Evolutionary conservation across 768 basidiomycete species (phyloP).

Genomic region (Amyloporia xantha): DNA sequence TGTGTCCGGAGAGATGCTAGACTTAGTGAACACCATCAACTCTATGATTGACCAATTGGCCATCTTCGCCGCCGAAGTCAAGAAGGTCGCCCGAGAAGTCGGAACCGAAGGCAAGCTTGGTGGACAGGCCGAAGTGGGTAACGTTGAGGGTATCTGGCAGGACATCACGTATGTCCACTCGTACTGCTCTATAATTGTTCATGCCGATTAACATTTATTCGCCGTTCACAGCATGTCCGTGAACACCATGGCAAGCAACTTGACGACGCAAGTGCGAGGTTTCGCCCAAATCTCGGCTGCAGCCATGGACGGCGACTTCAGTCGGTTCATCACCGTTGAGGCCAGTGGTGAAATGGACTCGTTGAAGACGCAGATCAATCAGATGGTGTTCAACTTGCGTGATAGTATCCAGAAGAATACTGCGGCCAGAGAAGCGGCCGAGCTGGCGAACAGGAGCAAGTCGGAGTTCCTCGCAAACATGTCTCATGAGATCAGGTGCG

Average conservation of each 20-base stretch:
- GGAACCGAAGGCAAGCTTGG: conserved; percentile 98
- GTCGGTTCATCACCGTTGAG: conserved; percentile 98
- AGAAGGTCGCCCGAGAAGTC: conserved; percentile 95
- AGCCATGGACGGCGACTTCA: conserved; percentile 98
- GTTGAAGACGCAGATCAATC: conserved; percentile 96
- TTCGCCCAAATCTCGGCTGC: conserved; percentile 99
- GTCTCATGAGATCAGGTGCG: conserved; percentile 91
- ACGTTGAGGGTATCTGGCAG: conserved; percentile 97
- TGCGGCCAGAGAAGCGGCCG: conserved; percentile 92
- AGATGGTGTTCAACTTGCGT: conserved; percentile 97
- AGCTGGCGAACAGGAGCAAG: conserved; percentile 95
- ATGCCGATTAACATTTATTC: background rate
- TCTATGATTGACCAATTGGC: conserved; percentile 69
- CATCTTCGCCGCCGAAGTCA: conserved; percentile 74
- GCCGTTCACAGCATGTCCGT: conserved; percentile 66
- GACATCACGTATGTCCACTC: conserved; percentile 79
- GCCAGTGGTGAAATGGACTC: conserved; percentile 99
- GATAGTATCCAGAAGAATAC: conserved; percentile 99
- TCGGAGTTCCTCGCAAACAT: conserved; percentile 99
- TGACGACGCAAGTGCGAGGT: conserved; percentile 97
- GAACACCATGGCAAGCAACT: conserved; percentile 94
- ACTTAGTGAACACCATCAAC: conserved; percentile 95
- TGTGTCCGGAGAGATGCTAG: conserved; percentile 94
- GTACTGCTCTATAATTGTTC: conserved; percentile 10
- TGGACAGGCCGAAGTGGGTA: conserved; percentile 94